Conservation (phyloP, 225 moss, liverwort and hornwort genomes). For the Sphagnum contortum region DNA sequence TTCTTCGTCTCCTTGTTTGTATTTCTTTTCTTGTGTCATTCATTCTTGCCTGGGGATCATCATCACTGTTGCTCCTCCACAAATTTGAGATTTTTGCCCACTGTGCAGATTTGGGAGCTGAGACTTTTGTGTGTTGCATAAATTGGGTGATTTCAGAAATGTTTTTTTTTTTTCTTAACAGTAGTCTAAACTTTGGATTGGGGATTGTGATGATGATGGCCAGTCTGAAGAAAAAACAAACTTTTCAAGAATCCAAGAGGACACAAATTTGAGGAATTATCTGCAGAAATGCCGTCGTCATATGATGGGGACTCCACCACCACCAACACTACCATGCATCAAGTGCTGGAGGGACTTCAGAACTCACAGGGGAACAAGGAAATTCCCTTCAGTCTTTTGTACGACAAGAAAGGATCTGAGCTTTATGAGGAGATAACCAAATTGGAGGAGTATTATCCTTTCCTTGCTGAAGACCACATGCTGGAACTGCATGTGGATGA, state of each 20-base stretch:
- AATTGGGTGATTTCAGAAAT: too few species aligned
- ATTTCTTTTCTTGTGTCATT: too few species aligned
- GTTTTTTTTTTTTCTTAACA: too few species aligned
- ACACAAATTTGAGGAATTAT: neutral
- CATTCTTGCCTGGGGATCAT: too few species aligned
- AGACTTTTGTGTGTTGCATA: too few species aligned
- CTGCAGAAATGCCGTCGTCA: conserved; percentile 15
- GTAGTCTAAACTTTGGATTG: too few species aligned
- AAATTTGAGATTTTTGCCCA: conserved; percentile 1
- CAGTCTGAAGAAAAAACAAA: too few species aligned
- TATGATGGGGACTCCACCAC: neutral
- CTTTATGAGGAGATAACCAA: conserved; percentile 71
- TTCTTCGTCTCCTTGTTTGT: too few species aligned
- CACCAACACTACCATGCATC: conserved; percentile 7
- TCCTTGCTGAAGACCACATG: conserved; percentile 54
- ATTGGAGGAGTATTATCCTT: conserved; percentile 82
- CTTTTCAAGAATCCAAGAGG: neutral
- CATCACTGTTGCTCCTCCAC: too few species aligned
- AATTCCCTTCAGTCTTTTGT: conserved; percentile 58
- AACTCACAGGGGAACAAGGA: conserved; percentile 18
- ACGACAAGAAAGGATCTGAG: conserved; percentile 64
- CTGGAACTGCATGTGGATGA: conserved; percentile 33
- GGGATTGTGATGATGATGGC: too few species aligned
- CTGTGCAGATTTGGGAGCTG: neutral
- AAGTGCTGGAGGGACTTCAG: conserved; percentile 31